Evolutionary conservation across 164 flowering plant species (phyloP), one percentile per base, ranked within the genome.

Genomic region (Litsea cubeba): DNA sequence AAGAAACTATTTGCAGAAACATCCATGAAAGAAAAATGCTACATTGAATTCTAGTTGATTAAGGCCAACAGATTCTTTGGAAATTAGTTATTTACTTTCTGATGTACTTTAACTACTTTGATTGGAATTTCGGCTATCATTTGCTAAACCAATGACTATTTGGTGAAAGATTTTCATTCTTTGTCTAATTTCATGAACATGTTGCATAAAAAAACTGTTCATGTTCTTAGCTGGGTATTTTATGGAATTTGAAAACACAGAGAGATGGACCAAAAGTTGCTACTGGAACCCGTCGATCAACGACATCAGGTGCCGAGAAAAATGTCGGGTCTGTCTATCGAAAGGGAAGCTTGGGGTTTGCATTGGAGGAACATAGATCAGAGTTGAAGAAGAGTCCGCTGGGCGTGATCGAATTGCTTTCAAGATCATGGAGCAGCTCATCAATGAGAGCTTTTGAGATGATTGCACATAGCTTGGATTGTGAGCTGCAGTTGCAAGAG

Each of bases 351-450:
- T 66, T 66, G 49, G 69, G 69, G n/a, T 66, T 28, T 15, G 69
- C 69, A 66, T 66, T 26, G 69, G 46, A 66, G 20, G 69, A 66
- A 66, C 7, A 66, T 26, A 28, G 30, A 18, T 30, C n/a, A 32
- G 22, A 11, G 10, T 66, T 62, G 46, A n/a, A 28, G 2, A 58
- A 15, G 12, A 54, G 23, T 22, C 49, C 63, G 3, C 62, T 20
- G 12, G 18, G 30, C 26, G 46, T 70, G 72, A 28, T 70, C 4
- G 62, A 70, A 25, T 70, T 70, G 46, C 63, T 70, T 5, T 51
- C 72, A 7, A 25, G 72, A n/a, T 51, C 72, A 22, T 70, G 72
- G 72, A 70, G 72, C 40, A 58, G 14, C 12, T 51, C 63, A 7
- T 51, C 72, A 15, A 22, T 54, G 72, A 57, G 26, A 51, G 63